Conservation (phyloP, 2,329 filamentous ascomycete genomes). For the Aaosphaeria pasadenensis region DNA sequence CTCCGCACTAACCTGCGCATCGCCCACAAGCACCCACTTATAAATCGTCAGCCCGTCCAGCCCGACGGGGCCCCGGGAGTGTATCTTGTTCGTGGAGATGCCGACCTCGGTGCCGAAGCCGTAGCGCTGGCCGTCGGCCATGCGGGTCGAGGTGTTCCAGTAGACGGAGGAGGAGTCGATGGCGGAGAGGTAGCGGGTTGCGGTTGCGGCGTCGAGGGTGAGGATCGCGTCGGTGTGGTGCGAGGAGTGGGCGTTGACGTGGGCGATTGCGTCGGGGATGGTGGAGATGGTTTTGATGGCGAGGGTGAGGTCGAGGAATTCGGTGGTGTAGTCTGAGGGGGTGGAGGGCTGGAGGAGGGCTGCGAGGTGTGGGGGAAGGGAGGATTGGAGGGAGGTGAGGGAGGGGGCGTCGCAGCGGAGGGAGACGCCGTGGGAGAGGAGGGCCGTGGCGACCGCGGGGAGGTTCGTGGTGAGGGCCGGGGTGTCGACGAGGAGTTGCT, state of each 20-base stretch:
- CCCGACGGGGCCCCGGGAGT: conserved; percentile 88
- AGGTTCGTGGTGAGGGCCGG: conserved; percentile 65
- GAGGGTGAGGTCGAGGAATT: conserved; percentile 81
- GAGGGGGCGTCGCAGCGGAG: conserved; percentile 74
- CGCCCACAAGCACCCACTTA: conserved; percentile 86
- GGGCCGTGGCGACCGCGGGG: conserved; percentile 68
- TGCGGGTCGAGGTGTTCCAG: conserved; percentile 93
- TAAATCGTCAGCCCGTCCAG: conserved; percentile 95
- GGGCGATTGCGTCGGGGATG: conserved; percentile 70
- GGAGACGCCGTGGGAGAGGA: conserved; percentile 73
- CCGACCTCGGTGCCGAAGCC: conserved; percentile 98
- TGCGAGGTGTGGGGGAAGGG: conserved; percentile 42
- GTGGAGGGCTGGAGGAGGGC: conserved; percentile 61
- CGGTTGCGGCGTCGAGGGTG: conserved; percentile 64
- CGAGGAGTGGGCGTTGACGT: conserved; percentile 90
- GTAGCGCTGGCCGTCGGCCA: conserved; percentile 95
- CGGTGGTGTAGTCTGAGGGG: conserved; percentile 76
- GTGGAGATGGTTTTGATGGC: conserved; percentile 72
- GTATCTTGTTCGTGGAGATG: conserved; percentile 98
- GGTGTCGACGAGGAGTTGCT: conserved; percentile 84
- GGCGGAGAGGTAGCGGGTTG: conserved; percentile 77
- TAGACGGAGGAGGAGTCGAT: conserved; percentile 91
- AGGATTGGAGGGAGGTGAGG: conserved; percentile 59
- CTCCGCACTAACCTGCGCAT: conserved; percentile 75
- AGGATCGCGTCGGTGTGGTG: conserved; percentile 93